Percentiles rank a stretch among this genome's conserved stretches.
These are phyloP conservation scores for Aspergillus alliaceus DNA, from an alignment of 2,329 filamentous ascomycete species.

Conservation along the genomic window DNA sequence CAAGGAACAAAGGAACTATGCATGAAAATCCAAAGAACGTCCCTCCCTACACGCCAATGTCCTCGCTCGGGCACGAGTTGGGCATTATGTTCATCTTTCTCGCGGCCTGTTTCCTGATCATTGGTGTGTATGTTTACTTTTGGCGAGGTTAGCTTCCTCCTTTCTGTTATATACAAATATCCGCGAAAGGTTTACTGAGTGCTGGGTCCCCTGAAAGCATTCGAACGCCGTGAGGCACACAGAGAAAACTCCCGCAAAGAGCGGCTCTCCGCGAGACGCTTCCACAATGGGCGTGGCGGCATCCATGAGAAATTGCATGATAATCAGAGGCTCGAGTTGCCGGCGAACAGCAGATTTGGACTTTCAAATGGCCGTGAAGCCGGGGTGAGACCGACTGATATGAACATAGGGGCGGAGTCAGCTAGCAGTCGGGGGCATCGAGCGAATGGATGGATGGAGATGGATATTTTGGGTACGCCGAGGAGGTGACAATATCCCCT, in stretches of 20 bases:
- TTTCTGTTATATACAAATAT: background rate
- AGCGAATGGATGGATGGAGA: slow-evolving; percentile 2
- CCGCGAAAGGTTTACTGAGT: background rate
- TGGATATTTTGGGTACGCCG: slow-evolving; percentile 4
- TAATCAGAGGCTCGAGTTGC: slow-evolving; percentile 15
- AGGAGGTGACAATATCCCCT: background rate
- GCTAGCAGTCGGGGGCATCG: background rate
- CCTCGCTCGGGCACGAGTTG: slow-evolving; percentile 36
- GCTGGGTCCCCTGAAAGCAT: slow-evolving; percentile 7
- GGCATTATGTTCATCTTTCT: slow-evolving; percentile 43
- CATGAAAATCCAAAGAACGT: slow-evolving; percentile 10
- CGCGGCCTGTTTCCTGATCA: slow-evolving; percentile 30
- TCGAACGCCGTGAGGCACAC: slow-evolving; percentile 33
- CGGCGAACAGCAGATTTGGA: slow-evolving; percentile 9
- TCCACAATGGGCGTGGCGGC: slow-evolving; percentile 21
- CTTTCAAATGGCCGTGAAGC: background rate
- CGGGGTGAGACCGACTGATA: background rate
- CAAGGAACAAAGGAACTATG: background rate
- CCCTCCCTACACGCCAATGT: slow-evolving; percentile 30
- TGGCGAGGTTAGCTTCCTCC: slow-evolving; percentile 32
- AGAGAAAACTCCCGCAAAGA: slow-evolving; percentile 9
- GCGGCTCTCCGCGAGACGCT: slow-evolving; percentile 11
- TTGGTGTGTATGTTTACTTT: slow-evolving; percentile 33
- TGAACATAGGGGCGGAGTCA: background rate
- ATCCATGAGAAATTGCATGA: slow-evolving; percentile 30